A percentile compares a stretch with the other conserved stretches of the same genome.
These are phyloP conservation scores for Canariomyces notabilis DNA, from an alignment of 2,329 filamentous ascomycete genomes.

Conservation along the genomic window DNA sequence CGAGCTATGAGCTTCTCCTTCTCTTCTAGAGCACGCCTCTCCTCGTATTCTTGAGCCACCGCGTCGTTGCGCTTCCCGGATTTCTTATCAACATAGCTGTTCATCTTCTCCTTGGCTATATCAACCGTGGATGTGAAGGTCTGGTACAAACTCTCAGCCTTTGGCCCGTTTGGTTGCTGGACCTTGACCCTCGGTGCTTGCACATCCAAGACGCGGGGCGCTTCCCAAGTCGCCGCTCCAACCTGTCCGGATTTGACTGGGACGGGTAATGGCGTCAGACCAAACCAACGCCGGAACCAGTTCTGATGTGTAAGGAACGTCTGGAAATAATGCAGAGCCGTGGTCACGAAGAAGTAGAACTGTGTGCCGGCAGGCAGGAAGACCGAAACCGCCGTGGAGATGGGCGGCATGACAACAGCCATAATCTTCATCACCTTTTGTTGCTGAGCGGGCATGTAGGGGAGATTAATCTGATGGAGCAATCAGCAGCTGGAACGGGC, in stretches of 20 bases:
- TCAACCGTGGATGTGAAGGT: constrained; percentile 17
- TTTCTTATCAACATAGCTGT: constrained; percentile 12
- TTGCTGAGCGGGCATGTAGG: constrained; percentile 31
- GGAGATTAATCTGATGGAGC: constrained; percentile 28
- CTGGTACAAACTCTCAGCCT: constrained; percentile 11
- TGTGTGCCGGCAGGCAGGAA: constrained; percentile 48
- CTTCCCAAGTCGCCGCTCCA: constrained; percentile 25
- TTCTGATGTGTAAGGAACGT: constrained; percentile 38
- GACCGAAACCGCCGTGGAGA: constrained; percentile 41
- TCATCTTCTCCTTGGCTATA: constrained; percentile 20
- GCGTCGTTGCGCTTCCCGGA: constrained; percentile 4
- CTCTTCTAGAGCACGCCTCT: constrained; percentile 26
- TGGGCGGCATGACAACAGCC: constrained; percentile 31
- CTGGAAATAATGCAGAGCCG: constrained; percentile 38
- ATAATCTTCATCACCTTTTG: constrained; percentile 31
- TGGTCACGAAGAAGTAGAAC: constrained; percentile 54
- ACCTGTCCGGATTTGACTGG: background rate
- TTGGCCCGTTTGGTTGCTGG: background rate
- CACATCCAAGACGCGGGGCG: constrained; percentile 29
- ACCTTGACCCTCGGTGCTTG: constrained; percentile 16
- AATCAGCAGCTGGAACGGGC: background rate
- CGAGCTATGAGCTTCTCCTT: constrained; percentile 21
- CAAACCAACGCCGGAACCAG: constrained; percentile 34
- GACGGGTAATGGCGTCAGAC: constrained; percentile 36
- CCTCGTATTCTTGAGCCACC: constrained; percentile 29